phyloP scores from a whole-genome alignment of 352 stramenopile genomes.

The Sclerospora graminicola region DNA sequence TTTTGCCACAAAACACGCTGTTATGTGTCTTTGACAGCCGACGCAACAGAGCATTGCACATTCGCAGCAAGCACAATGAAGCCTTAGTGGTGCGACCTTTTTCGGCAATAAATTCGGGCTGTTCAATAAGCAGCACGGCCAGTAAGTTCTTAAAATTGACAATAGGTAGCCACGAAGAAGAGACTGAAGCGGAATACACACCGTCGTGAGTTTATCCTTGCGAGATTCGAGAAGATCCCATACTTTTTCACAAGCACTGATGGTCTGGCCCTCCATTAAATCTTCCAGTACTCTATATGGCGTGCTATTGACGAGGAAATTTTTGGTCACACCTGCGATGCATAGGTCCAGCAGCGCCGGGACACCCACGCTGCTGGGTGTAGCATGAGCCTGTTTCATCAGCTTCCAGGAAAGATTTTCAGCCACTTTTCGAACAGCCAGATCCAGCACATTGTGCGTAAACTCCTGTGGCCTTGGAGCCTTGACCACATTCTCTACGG shows the following conservation, averaged over 20 bases:
- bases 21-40: conserved; percentile 84
- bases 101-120: conserved; percentile 60
- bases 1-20: conserved; percentile 84
- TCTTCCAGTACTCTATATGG: conserved; percentile 83
- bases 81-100: conserved; percentile 66
- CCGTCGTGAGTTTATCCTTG: conserved; percentile 61
- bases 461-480: conserved; percentile 28
- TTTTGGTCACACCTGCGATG: conserved; percentile 59
- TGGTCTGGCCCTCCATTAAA: conserved; percentile 81
- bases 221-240: conserved; percentile 75
- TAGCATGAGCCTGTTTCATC: conserved; percentile 45
- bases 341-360: conserved; percentile 70
- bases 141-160: not conserved
- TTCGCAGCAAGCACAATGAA: conserved; percentile 64
- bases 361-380: conserved; percentile 44
- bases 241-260: conserved; percentile 77
- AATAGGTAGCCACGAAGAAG: not conserved
- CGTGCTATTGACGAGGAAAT: conserved; percentile 54
- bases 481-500: conserved; percentile 25
- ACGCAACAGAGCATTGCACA: conserved; percentile 80
- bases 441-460: conserved; percentile 53
- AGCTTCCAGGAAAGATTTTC: conserved; percentile 70
- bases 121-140: not conserved
- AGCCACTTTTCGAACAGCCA: conserved; percentile 77
- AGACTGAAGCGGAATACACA: conserved; percentile 3